phyloP scores from a whole-genome alignment of 228 moss, liverwort and hornwort species.

The Sphagnum magellanicum region DNA sequence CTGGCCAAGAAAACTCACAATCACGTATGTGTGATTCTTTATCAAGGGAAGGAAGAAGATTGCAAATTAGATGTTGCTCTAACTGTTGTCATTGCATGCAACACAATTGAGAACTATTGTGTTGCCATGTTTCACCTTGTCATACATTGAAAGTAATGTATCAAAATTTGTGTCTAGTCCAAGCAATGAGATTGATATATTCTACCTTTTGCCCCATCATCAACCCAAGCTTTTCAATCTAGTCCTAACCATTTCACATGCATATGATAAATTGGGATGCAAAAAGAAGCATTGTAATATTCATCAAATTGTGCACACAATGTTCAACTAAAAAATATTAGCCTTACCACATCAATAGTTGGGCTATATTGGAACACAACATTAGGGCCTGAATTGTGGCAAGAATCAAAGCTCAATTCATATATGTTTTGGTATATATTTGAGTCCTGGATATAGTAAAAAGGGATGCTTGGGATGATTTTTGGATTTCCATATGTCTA shows the following conservation, averaged over 20 bases:
- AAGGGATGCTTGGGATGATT: slow-evolving; percentile 62
- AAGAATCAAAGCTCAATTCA: slow-evolving; percentile 37
- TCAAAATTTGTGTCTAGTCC: slow-evolving; percentile 61
- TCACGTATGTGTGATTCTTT: slow-evolving; percentile 42
- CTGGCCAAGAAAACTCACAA: slow-evolving; percentile 33
- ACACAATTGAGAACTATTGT: slow-evolving; percentile 21
- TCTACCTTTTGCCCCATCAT: slow-evolving; percentile 14
- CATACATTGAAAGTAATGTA: slow-evolving; percentile 54
- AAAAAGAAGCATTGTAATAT: not conserved
- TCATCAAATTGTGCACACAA: no score
- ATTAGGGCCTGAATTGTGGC: slow-evolving; percentile 60
- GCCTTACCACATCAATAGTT: slow-evolving; percentile 31
- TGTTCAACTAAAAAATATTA: no score
- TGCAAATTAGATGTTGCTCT: slow-evolving; percentile 36
- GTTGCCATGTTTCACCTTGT: slow-evolving; percentile 16
- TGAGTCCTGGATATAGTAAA: slow-evolving; percentile 48
- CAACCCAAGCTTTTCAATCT: not conserved
- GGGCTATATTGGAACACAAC: slow-evolving; percentile 72
- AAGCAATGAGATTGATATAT: slow-evolving; percentile 53
- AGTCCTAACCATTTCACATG: not conserved
- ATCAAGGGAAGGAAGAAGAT: slow-evolving; percentile 25
- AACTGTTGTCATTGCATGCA: slow-evolving; percentile 60
- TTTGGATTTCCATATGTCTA: slow-evolving; percentile 61
- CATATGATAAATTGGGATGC: not conserved
- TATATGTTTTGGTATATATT: slow-evolving; percentile 46